phyloP scores from a whole-genome alignment of 1,284 basidiomycete genomes.

The Cystobasidiaceae sp. region DNA sequence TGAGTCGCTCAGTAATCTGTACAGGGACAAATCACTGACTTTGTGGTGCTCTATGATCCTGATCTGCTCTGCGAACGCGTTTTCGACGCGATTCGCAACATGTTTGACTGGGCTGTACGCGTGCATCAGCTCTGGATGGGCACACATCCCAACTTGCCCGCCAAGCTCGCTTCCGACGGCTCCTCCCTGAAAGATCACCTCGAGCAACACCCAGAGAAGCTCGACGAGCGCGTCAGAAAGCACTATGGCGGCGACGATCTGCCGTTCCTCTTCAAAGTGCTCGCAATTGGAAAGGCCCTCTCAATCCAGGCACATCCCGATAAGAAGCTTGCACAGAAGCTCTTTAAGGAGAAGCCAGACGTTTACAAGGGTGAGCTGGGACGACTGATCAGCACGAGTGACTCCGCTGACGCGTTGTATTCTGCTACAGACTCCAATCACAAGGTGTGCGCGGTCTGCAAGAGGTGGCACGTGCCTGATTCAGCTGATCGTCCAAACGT shows the following conservation, averaged over 20 bases:
- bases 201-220: conserved; percentile 57
- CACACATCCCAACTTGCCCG: conserved; percentile 84
- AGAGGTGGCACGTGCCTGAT: neutral
- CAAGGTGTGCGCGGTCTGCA: conserved; percentile 52
- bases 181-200: conserved; percentile 60
- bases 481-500: neutral
- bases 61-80: neutral
- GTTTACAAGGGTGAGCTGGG: conserved; percentile 74
- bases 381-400: neutral
- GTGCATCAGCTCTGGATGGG: conserved; percentile 91
- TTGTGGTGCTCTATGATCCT: neutral
- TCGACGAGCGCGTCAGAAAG: conserved; percentile 60
- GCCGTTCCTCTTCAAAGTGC: conserved; percentile 89
- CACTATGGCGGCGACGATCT: conserved; percentile 63
- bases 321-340: conserved; percentile 72
- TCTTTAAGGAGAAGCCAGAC: conserved; percentile 70
- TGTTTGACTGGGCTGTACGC: no score
- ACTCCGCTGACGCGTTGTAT: neutral
- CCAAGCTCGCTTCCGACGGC: conserved; percentile 55
- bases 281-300: conserved; percentile 88
- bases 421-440: conserved; percentile 74
- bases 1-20: conserved; percentile 43
- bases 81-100: no score
- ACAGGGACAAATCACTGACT: neutral
- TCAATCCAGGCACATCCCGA: conserved; percentile 98